phyloP scores from a whole-genome alignment of 1,284 basidiomycete species.

The Cryptococcus maquisensis region DNA sequence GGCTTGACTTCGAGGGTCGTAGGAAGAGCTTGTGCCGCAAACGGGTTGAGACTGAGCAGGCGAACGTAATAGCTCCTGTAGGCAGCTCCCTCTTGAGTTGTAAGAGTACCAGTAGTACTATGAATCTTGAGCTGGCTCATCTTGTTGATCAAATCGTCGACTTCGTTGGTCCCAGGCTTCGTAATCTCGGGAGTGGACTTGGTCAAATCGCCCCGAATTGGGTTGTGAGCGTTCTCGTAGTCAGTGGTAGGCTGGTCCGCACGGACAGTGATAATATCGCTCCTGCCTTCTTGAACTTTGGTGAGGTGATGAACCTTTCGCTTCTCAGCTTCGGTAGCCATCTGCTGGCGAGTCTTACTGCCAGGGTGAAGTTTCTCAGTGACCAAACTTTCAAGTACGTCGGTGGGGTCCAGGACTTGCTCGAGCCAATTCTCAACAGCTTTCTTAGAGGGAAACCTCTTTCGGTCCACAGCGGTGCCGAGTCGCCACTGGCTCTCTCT shows the following conservation, averaged over 20 bases:
- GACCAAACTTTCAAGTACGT: not conserved
- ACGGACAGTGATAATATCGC: not conserved
- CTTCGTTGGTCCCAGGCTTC: not conserved
- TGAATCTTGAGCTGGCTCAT: not conserved
- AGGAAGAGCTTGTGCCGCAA: not conserved
- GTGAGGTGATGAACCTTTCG: not conserved
- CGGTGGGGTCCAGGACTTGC: not conserved
- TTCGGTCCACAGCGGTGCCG: not conserved
- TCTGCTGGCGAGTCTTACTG: not conserved
- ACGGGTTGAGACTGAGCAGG: not conserved
- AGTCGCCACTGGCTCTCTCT: not conserved
- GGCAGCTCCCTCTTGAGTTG: not conserved
- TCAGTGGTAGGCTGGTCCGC: not conserved
- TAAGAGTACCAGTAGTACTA: not conserved
- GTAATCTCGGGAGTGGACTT: not conserved
- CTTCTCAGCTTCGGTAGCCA: not conserved
- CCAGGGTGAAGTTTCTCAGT: not conserved
- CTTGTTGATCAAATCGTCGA: not conserved
- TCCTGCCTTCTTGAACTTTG: not conserved
- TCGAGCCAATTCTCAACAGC: not conserved
- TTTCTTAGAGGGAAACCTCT: not conserved
- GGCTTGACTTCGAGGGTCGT: not conserved
- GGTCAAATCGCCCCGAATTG: not conserved
- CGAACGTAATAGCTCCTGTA: not conserved
- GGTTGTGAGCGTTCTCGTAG: not conserved